phyloP scores from a whole-genome alignment of 148 eudicot genomes.

The Amaranthus hypochondriacus region DNA sequence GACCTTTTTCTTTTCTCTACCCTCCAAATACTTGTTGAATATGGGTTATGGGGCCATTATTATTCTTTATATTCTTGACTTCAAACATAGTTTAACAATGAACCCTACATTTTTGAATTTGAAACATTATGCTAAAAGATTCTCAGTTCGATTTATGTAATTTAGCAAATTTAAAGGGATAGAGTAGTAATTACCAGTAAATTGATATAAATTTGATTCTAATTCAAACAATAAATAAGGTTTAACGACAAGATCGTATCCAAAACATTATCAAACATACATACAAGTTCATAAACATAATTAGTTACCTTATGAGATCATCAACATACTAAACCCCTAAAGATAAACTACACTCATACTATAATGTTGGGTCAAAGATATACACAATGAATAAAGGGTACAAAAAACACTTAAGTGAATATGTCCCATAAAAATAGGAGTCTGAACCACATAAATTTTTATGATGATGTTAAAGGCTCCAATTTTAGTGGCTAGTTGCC shows the following conservation, averaged over 20 bases:
- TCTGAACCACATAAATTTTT: constrained; percentile 5
- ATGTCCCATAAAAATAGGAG: constrained; percentile 5
- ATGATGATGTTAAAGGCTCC: constrained; percentile 5
- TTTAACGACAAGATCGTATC: too few species aligned
- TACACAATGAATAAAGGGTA: constrained; percentile 16
- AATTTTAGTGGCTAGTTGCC: constrained; percentile 5
- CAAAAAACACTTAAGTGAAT: constrained; percentile 11
- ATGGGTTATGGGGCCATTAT: not conserved
- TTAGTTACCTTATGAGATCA: not conserved
- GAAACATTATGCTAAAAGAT: too few species aligned
- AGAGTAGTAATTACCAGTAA: too few species aligned
- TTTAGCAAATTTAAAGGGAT: too few species aligned
- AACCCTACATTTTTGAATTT: too few species aligned
- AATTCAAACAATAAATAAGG: too few species aligned
- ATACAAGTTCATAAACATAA: not conserved
- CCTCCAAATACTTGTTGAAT: not conserved
- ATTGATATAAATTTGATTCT: too few species aligned
- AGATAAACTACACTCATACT: constrained; percentile 4
- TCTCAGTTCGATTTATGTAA: too few species aligned
- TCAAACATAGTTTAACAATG: too few species aligned
- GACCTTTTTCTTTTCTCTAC: not conserved
- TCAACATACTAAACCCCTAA: not conserved
- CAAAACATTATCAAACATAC: not conserved
- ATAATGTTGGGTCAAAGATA: constrained; percentile 11
- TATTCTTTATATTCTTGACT: too few species aligned